These are phyloP conservation scores for Astrothelium macrocarpum DNA, from an alignment of 495 filamentous ascomycete species.

Conservation along the genomic window DNA sequence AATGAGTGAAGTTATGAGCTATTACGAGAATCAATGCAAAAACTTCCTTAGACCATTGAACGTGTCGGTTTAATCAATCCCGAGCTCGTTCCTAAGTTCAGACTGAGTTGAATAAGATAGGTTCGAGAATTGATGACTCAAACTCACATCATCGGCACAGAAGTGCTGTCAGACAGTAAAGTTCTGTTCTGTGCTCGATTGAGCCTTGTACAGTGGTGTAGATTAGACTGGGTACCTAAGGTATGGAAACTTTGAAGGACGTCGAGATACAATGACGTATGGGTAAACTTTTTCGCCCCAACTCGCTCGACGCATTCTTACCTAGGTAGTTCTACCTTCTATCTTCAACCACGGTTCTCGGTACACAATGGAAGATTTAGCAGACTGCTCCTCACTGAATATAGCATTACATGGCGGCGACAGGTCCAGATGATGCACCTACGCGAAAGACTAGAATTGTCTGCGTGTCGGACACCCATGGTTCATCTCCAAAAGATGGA, in stretches of 20 bases:
- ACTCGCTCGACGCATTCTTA: no score
- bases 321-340: no score
- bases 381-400: not conserved
- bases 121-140: not conserved
- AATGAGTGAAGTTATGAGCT: not conserved
- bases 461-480: slow-evolving; percentile 55
- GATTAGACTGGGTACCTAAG: no score
- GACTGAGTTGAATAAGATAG: not conserved
- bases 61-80: not conserved
- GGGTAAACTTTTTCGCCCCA: no score
- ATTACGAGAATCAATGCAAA: not conserved
- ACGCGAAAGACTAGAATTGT: slow-evolving; percentile 46
- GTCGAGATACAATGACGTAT: no score
- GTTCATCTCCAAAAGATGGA: slow-evolving; percentile 41
- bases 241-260: no score
- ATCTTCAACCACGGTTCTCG: no score
- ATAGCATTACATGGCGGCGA: not conserved
- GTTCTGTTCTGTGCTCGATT: no score
- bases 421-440: not conserved
- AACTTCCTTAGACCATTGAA: not conserved
- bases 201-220: no score
- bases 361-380: not conserved
- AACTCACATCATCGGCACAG: no score
- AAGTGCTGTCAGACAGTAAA: no score
- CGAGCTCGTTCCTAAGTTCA: not conserved